These are phyloP conservation scores for Penicillium sp. DNA, from an alignment of 2,329 filamentous ascomycete genomes.

Conservation along the genomic window DNA sequence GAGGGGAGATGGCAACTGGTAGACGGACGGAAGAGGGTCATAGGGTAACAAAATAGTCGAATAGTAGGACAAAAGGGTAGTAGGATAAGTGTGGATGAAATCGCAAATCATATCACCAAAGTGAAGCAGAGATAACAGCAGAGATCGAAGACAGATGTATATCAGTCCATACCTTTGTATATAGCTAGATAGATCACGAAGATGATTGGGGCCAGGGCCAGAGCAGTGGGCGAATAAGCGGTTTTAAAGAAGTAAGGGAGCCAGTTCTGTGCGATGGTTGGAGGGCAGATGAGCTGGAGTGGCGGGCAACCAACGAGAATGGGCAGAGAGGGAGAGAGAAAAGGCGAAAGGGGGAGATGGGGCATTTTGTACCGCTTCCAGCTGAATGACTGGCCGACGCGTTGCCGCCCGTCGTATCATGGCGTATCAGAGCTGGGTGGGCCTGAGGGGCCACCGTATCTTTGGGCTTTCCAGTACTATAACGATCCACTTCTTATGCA, in stretches of 20 bases:
- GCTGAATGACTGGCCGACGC: conserved; percentile 25
- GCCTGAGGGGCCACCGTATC: neutral
- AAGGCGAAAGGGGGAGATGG: conserved; percentile 39
- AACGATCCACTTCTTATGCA: too few species aligned
- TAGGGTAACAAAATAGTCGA: too few species aligned
- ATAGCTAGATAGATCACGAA: neutral
- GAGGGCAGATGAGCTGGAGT: conserved; percentile 30
- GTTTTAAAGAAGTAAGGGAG: conserved; percentile 13
- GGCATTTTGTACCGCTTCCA: conserved; percentile 40
- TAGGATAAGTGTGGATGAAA: too few species aligned
- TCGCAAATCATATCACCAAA: too few species aligned
- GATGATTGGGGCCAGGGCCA: conserved; percentile 20
- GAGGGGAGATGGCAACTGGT: neutral
- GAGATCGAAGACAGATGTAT: neutral
- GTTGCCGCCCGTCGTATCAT: neutral
- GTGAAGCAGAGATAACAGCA: neutral
- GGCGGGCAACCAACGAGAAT: conserved; percentile 42
- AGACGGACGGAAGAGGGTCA: too few species aligned
- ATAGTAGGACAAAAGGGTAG: too few species aligned
- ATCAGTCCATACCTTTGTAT: neutral
- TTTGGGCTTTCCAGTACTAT: neutral
- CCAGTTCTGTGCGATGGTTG: conserved; percentile 26
- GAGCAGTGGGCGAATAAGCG: conserved; percentile 1
- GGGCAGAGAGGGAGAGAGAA: conserved; percentile 38
- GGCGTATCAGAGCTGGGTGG: conserved; percentile 2